Evolutionary conservation across 2,329 filamentous ascomycete species (phyloP).

Genomic region (Keithomyces neogunnii): DNA sequence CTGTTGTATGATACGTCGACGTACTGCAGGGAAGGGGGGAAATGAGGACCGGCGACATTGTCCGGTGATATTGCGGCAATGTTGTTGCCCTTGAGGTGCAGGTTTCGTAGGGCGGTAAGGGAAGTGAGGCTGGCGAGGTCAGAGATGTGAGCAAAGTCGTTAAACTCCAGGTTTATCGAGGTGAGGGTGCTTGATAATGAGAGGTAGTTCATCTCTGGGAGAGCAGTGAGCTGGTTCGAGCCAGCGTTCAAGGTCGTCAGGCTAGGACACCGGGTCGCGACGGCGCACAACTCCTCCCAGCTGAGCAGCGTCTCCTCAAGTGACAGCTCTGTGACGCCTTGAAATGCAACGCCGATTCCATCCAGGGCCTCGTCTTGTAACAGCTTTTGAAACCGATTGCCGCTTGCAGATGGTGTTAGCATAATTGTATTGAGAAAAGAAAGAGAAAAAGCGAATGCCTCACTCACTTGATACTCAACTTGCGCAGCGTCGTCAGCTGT

Average conservation of each 20-base stretch:
- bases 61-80: constrained; percentile 40
- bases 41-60: constrained; percentile 29
- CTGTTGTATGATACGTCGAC: constrained; percentile 69
- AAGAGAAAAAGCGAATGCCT: neutral
- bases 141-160: constrained; percentile 52
- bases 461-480: constrained; percentile 62
- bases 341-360: constrained; percentile 32
- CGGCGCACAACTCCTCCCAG: constrained; percentile 54
- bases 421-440: neutral
- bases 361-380: constrained; percentile 25
- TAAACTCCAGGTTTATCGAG: constrained; percentile 63
- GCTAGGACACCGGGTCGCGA: constrained; percentile 44
- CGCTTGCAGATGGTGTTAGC: constrained; percentile 36
- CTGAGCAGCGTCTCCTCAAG: constrained; percentile 58
- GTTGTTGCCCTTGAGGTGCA: constrained; percentile 70
- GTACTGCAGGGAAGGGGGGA: constrained; percentile 48
- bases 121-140: constrained; percentile 46
- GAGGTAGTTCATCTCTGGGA: constrained; percentile 34
- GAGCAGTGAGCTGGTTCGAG: constrained; percentile 46
- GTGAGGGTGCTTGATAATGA: constrained; percentile 44
- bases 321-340: constrained; percentile 49
- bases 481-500: constrained; percentile 57
- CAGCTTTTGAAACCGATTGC: constrained; percentile 57
- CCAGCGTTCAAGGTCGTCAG: constrained; percentile 44
- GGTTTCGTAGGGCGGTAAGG: constrained; percentile 44